These are phyloP conservation scores for Coemansia interrupta DNA, from an alignment of 192 early-diverging fungal genomes.

Conservation along the genomic window DNA sequence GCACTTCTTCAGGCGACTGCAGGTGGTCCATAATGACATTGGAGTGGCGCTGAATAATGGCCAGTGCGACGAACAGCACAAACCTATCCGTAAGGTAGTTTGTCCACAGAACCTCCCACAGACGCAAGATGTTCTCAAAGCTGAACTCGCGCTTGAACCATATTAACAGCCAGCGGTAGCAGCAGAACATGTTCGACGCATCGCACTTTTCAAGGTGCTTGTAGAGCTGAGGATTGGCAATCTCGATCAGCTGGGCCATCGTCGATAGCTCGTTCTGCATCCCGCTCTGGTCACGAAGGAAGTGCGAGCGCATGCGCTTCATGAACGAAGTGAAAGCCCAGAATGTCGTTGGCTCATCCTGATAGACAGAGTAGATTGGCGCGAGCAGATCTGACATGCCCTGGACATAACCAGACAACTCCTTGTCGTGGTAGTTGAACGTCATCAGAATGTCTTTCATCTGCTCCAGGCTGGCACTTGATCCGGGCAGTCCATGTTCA, in stretches of 20 bases:
- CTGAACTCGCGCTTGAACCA: conserved; percentile 97
- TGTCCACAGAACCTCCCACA: conserved; percentile 90
- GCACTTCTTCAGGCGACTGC: conserved; percentile 83
- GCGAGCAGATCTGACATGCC: conserved; percentile 96
- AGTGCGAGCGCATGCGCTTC: conserved; percentile 88
- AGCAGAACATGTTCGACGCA: conserved; percentile 90
- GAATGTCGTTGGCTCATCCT: conserved; percentile 86
- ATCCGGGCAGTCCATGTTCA: conserved; percentile 50
- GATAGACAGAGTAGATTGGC: conserved; percentile 83
- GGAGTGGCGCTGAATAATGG: conserved; percentile 88
- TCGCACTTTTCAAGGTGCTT: conserved; percentile 75
- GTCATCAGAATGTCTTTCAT: conserved; percentile 90
- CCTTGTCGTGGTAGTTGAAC: conserved; percentile 79
- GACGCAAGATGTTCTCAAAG: conserved; percentile 72
- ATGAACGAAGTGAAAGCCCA: conserved; percentile 91
- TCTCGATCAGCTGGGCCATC: conserved; percentile 77
- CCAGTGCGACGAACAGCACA: conserved; percentile 90
- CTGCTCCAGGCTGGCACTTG: conserved; percentile 76
- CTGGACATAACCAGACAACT: conserved; percentile 79
- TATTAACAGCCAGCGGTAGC: conserved; percentile 96
- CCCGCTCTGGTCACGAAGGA: conserved; percentile 86
- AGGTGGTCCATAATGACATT: conserved; percentile 75
- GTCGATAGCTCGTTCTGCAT: conserved; percentile 87
- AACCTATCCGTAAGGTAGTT: conserved; percentile 74
- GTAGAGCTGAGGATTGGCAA: conserved; percentile 82